Evolutionary conservation across 1,284 basidiomycete species (phyloP), one percentile per base, ranked within the genome.

Genomic region (Ustilago vetiveriae): DNA sequence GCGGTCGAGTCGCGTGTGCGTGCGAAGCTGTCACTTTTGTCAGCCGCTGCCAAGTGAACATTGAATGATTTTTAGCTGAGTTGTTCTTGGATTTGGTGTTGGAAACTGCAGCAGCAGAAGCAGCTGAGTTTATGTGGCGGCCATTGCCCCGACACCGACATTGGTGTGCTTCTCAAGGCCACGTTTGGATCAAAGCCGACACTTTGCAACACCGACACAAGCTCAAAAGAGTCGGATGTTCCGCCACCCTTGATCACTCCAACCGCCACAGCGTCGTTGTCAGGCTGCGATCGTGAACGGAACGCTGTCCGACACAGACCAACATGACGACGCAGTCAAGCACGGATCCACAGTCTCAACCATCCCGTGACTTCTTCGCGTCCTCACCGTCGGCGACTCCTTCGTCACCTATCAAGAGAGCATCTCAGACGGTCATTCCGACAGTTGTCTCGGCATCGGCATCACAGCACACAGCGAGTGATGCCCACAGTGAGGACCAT

Each of bases 361-460:
- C 51, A 1, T 58, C 59, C 10, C 46, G 57, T n/a, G 68, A 71
- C 30, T 71, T 71, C 24, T 63, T 71, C 24, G 68, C 62, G 21
- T 71, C 68, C 11, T 71, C 68, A 11, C 68, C 68, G 6, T 71
- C 63, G 3, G 59, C 67, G 3, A 59, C 59, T 11, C 46, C 66
- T 13, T 54, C 47, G 30, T 59, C 63, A 17, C 56, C 56, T 1
- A 11, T 32, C 21, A 52, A 69, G 23, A 24, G n/a, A 26, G 27
- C 21, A 0, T 27, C 39, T 14, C 52, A 39, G 21, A 13, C 36
- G n/a, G 7, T 23, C 14, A 51, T 26, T 4, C 19, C n/a, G 11
- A 3, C 10, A 13, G 32, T 32, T 14, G 30, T 27, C 8, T 8
- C 22, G 11, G 10, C 10, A 22, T 16, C 54, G 17, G 13, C 22